phyloP scores from a whole-genome alignment of 2,329 filamentous ascomycete genomes.

The Trichophyton simii region DNA sequence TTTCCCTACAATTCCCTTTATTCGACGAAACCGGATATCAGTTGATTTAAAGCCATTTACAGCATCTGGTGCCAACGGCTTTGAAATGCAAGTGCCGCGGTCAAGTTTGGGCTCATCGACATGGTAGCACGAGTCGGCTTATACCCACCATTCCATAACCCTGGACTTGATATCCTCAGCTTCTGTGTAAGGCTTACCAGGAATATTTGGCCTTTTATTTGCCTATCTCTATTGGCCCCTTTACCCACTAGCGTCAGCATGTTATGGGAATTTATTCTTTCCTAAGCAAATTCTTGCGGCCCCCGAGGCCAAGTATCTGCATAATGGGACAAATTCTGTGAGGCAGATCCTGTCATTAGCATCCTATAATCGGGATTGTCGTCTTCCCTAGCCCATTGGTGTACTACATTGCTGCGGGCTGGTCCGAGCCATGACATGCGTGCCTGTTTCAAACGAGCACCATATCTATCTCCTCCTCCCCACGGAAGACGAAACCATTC shows the following conservation, averaged over 20 bases:
- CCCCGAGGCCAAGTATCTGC: neutral
- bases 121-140: neutral
- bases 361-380: neutral
- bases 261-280: neutral
- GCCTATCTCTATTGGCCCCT: neutral
- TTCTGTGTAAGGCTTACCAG: neutral
- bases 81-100: neutral
- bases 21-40: neutral
- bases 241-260: neutral
- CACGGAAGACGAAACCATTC: neutral
- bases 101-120: neutral
- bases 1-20: neutral
- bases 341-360: neutral
- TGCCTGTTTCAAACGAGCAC: neutral
- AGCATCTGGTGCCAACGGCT: neutral
- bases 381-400: neutral
- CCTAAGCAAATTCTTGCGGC: neutral
- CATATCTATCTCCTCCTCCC: neutral
- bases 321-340: neutral
- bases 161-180: neutral
- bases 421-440: neutral
- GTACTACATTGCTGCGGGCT: neutral
- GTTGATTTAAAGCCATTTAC: neutral
- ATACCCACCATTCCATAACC: neutral
- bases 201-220: neutral